A percentile compares a stretch with the other conserved stretches of the same genome.
phyloP scores from a whole-genome alignment of 148 eudicot species.

The Persicaria tinctoria region DNA sequence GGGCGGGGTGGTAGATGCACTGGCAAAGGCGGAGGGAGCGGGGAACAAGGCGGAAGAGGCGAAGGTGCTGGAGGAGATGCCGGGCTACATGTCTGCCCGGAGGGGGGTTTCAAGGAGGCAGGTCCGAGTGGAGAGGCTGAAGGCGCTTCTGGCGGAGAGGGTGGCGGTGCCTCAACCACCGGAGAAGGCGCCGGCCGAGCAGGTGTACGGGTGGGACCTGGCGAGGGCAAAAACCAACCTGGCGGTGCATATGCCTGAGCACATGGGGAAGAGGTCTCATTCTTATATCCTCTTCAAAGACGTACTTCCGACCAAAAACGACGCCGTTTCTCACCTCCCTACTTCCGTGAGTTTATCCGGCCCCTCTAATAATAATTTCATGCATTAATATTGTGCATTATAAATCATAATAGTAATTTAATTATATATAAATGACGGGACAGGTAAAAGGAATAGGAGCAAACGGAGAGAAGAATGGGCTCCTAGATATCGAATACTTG shows the following conservation, averaged over 20 bases:
- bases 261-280: constrained; percentile 13
- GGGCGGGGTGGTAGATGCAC: neutral
- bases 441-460: too few species aligned
- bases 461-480: too few species aligned
- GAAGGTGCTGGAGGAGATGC: constrained; percentile 8
- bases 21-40: neutral
- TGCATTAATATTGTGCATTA: too few species aligned
- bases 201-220: neutral
- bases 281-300: constrained; percentile 15
- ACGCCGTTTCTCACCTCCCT: neutral
- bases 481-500: too few species aligned
- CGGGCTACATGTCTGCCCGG: neutral
- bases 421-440: too few species aligned
- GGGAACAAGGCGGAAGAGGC: constrained; percentile 7
- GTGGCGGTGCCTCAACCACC: neutral
- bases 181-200: neutral
- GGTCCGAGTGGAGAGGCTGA: constrained; percentile 1
- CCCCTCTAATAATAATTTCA: neutral
- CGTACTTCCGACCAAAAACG: neutral
- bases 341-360: neutral
- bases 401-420: too few species aligned
- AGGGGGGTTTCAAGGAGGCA: neutral
- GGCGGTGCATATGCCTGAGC: constrained; percentile 12
- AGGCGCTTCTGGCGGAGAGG: constrained; percentile 2
- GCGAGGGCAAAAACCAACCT: neutral